These are phyloP conservation scores for Trichoderma asperelloides DNA, from an alignment of 495 filamentous ascomycete species.

Conservation along the genomic window DNA sequence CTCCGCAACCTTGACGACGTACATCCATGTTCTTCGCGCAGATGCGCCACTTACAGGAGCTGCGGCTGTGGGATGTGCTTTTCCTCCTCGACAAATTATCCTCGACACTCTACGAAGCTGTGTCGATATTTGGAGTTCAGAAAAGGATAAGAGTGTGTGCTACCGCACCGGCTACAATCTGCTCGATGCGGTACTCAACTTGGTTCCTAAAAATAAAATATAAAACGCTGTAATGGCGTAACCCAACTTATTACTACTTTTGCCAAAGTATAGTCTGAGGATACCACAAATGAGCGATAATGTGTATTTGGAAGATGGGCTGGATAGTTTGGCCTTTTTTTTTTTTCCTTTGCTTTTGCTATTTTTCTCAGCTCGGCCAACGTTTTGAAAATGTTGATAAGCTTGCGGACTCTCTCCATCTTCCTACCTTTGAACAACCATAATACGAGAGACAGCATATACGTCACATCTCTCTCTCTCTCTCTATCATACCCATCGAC, in stretches of 20 bases:
- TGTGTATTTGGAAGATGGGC: too few relatives aligned
- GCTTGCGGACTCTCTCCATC: too few relatives aligned
- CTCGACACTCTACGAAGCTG: slow-evolving; percentile 11
- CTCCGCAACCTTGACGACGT: slow-evolving; percentile 11
- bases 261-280: not conserved
- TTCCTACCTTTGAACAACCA: too few relatives aligned
- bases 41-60: slow-evolving; percentile 9
- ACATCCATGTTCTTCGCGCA: slow-evolving; percentile 10
- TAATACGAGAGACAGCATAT: too few relatives aligned
- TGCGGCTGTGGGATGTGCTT: not conserved
- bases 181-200: not conserved
- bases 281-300: not conserved
- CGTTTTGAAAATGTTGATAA: too few relatives aligned
- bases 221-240: not conserved
- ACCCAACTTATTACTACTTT: too few relatives aligned
- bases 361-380: too few relatives aligned
- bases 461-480: too few relatives aligned
- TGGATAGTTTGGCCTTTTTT: not conserved
- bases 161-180: slow-evolving; percentile 7
- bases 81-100: slow-evolving; percentile 11
- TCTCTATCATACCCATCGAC: too few relatives aligned
- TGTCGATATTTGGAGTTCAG: slow-evolving; percentile 11
- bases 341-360: not conserved
- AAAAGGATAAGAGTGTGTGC: slow-evolving; percentile 11
- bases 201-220: not conserved